Percentiles rank a stretch among this genome's conserved stretches.
Evolutionary conservation across 2,329 filamentous ascomycete species (phyloP).

Genomic region (Myriangium duriaei): DNA sequence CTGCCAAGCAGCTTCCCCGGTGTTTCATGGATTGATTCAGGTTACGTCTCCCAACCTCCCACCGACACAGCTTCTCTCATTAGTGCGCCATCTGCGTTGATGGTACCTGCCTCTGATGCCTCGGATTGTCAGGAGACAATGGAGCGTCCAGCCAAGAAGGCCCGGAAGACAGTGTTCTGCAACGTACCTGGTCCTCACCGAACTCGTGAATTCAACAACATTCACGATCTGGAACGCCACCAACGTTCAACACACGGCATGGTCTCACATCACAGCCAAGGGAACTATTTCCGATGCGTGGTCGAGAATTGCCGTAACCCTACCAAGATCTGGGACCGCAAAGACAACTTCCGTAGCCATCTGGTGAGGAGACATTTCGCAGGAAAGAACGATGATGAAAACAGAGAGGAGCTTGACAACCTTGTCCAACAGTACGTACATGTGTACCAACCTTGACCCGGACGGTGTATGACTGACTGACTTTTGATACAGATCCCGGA

Average conservation of each 20-base stretch:
- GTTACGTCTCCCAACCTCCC: slow-evolving; percentile 4
- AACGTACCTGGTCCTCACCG: slow-evolving; percentile 43
- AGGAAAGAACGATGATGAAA: slow-evolving; percentile 3
- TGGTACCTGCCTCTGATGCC: slow-evolving; percentile 8
- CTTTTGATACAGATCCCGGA: slow-evolving; percentile 1
- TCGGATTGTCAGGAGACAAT: slow-evolving; percentile 9
- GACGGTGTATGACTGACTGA: too few relatives aligned
- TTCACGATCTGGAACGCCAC: slow-evolving; percentile 73
- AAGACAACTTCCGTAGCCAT: slow-evolving; percentile 80
- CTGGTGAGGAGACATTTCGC: slow-evolving; percentile 52
- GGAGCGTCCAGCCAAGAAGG: slow-evolving; percentile 58
- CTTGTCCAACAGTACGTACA: slow-evolving; percentile 8
- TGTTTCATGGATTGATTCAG: too few relatives aligned
- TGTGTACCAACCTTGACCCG: neutral
- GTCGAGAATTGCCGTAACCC: slow-evolving; percentile 44
- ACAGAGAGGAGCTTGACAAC: slow-evolving; percentile 10
- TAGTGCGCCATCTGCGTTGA: slow-evolving; percentile 4
- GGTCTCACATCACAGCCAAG: slow-evolving; percentile 31
- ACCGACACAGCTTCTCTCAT: slow-evolving; percentile 6
- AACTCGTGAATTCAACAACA: slow-evolving; percentile 58
- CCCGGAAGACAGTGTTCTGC: slow-evolving; percentile 61
- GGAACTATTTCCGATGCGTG: slow-evolving; percentile 48
- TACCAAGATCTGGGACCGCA: slow-evolving; percentile 62
- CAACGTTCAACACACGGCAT: slow-evolving; percentile 56
- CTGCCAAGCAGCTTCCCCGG: slow-evolving; percentile 6